Evolutionary conservation across 2,329 filamentous ascomycete genomes (phyloP).

Genomic region (Colletotrichum magnum): DNA sequence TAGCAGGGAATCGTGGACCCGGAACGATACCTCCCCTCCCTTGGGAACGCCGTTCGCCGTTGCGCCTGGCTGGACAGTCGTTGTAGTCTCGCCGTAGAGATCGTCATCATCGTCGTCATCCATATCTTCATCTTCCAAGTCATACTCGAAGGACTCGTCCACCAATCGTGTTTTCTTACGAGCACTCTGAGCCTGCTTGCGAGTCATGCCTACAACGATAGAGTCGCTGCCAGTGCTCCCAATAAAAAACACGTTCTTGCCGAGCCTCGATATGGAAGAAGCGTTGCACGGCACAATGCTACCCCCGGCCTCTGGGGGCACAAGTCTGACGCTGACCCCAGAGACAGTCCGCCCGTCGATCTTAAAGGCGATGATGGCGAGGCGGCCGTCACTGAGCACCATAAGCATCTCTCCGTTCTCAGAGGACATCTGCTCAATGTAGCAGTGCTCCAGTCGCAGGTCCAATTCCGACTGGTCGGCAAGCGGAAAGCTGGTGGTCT

Average conservation of each 20-base stretch:
- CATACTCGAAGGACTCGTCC: constrained; percentile 68
- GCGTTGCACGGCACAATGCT: constrained; percentile 71
- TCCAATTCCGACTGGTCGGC: constrained; percentile 87
- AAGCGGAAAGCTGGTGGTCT: constrained; percentile 86
- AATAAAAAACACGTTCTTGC: constrained; percentile 81
- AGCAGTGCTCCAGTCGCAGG: constrained; percentile 85
- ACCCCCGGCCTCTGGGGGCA: constrained; percentile 75
- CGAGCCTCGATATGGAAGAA: constrained; percentile 79
- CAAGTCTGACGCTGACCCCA: constrained; percentile 79
- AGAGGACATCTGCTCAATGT: constrained; percentile 81
- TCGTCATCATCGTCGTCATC: constrained; percentile 76
- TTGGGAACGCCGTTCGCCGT: constrained; percentile 59
- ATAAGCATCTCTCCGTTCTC: constrained; percentile 89
- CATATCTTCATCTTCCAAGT: constrained; percentile 68
- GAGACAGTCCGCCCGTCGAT: constrained; percentile 94
- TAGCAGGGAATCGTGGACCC: constrained; percentile 81
- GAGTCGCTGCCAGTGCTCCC: constrained; percentile 90
- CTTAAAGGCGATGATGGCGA: constrained; percentile 84
- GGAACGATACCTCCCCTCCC: constrained; percentile 78
- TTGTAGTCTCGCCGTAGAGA: constrained; percentile 63
- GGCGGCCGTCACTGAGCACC: constrained; percentile 80
- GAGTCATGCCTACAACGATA: constrained; percentile 83
- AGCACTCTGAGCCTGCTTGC: constrained; percentile 71
- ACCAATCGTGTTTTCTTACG: constrained; percentile 74
- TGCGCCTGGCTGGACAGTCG: constrained; percentile 50